Base-by-base conservation (phyloP, 371 early-diverging fungal species). In the Mucor sp. region DNA sequence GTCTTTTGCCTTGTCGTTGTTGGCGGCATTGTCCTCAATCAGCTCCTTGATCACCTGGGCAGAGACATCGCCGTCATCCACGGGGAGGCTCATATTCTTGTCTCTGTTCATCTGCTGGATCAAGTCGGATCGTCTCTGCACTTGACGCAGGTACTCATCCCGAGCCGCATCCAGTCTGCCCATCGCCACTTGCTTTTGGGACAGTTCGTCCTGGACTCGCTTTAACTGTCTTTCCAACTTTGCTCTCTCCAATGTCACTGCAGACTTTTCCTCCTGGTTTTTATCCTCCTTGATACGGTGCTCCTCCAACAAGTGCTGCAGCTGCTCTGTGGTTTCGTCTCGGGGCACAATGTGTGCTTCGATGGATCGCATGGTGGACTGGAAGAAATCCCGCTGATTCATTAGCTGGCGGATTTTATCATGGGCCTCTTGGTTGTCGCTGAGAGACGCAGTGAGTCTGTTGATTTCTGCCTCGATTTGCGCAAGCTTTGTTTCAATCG, bases 241-340 rank as follows among this genome's bases (percentile, higher is more conserved):
- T 12, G 19, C 14, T 11, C 41, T 41, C 21, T 69, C 50, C 3
- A 37, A 35, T 5, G 37, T 4, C 6, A 69, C 14, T 4, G 7
- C 17, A 1, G 23, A 17, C 35, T 65, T 72, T n/a, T 65, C 62
- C 3, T 58, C 44, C 11, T 50, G 53, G 4, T 63, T 53, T 9
- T 37, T 17, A 19, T 28, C 15, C 27, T 69, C 63, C 0, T 50
- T 69, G 11, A 39, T n/a, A 6, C 39, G 66, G 50, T 73, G 72
- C 1, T 69, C 41, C 4, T 37, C 27, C 11, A 90, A 61, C 77
- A 90, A 69, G 25, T 67, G 57, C 27, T 81, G 63, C 28, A 90
- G 65, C n/a, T 87, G 80, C 21, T 83, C 80, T 37, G 90, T 89
- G 0, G 87, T 75, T 56, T 90, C 90, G 30, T 67, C 25, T 4